phyloP scores from a whole-genome alignment of 345 rosid species.

The Kandelia obovata region DNA sequence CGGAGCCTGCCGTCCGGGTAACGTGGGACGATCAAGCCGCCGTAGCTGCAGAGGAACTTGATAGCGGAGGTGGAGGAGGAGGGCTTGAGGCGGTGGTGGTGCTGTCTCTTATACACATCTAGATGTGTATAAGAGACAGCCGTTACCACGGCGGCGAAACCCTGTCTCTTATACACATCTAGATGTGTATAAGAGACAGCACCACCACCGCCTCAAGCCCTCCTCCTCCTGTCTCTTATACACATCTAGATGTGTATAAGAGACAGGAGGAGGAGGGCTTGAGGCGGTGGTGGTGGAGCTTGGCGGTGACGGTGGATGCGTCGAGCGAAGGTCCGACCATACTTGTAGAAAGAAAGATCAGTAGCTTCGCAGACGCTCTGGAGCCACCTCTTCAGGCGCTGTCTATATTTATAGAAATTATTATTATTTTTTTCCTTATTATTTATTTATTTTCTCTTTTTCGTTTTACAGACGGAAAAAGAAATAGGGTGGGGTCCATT shows the following conservation, averaged over 20 bases:
- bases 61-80: constrained; percentile 29
- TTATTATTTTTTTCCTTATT: neutral
- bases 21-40: constrained; percentile 82
- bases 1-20: constrained; percentile 83
- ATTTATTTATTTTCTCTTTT: neutral
- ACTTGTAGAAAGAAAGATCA: neutral
- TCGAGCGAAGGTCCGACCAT: constrained; percentile 40
- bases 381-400: neutral
- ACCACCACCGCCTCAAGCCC: neutral
- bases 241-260: too few species aligned
- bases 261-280: too few species aligned
- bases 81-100: neutral
- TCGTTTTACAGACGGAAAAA: neutral
- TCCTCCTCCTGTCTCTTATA: too few species aligned
- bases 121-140: too few species aligned
- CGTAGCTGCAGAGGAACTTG: constrained; percentile 86
- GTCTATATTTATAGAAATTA: neutral
- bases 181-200: too few species aligned
- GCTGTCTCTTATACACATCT: too few species aligned
- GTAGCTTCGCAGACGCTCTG: constrained; percentile 9
- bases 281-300: neutral
- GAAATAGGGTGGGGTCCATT: neutral
- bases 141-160: too few species aligned
- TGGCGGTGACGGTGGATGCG: constrained; percentile 13
- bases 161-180: too few species aligned